Conservation (phyloP, 2,329 filamentous ascomycete species). For the Trichoderma gracile region DNA sequence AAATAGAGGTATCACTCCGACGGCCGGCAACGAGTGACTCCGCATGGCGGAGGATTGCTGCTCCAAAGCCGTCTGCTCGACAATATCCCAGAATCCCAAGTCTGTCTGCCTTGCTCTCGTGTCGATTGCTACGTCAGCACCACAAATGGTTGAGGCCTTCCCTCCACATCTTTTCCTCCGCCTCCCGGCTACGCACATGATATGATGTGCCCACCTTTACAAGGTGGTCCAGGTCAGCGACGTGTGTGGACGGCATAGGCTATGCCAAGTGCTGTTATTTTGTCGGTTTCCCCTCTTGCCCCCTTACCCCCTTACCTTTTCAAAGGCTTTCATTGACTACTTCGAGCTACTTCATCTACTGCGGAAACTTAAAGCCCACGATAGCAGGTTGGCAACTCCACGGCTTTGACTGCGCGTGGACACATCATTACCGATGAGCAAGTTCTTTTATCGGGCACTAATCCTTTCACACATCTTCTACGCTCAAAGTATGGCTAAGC, state of each 20-base stretch:
- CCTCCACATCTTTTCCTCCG: neutral
- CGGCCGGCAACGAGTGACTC: too few species aligned
- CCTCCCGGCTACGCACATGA: constrained; percentile 17
- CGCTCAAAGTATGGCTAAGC: neutral
- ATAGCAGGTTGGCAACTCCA: too few species aligned
- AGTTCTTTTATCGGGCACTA: too few species aligned
- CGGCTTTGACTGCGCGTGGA: too few species aligned
- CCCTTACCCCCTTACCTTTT: too few species aligned
- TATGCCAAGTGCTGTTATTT: neutral
- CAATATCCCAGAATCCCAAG: neutral
- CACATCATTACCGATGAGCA: neutral
- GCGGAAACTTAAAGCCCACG: neutral
- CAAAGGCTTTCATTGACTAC: neutral
- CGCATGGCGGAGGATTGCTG: neutral
- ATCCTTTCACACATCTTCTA: neutral
- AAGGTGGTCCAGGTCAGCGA: neutral
- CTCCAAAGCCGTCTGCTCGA: neutral
- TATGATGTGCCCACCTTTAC: neutral
- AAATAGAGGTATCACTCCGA: neutral
- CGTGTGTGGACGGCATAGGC: constrained; percentile 3
- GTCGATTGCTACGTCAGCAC: neutral
- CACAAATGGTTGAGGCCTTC: neutral
- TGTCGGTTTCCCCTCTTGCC: too few species aligned
- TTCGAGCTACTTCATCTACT: neutral
- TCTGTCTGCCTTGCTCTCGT: neutral